Evolutionary conservation across 2,329 filamentous ascomycete species (phyloP).

Genomic region (Aphanocladium album): DNA sequence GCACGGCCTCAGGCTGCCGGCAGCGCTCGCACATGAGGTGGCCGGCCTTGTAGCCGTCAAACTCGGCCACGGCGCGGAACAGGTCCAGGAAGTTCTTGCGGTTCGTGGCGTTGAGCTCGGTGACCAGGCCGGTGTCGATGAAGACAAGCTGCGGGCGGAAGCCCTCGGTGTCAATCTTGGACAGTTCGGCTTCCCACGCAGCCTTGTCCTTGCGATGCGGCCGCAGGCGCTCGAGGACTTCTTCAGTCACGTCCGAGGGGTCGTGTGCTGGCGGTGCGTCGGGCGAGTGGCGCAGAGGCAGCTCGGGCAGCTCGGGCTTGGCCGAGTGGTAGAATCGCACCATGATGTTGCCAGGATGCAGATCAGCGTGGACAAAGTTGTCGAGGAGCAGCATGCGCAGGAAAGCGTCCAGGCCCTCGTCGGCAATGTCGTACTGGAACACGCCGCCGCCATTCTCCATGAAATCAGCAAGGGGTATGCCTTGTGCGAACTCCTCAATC

Average conservation of each 20-base stretch:
- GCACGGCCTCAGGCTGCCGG: slow-evolving; percentile 82
- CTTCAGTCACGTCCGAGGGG: slow-evolving; percentile 74
- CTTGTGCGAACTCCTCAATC: slow-evolving; percentile 92
- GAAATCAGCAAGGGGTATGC: slow-evolving; percentile 86
- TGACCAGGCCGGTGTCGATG: slow-evolving; percentile 94
- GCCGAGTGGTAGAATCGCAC: slow-evolving; percentile 91
- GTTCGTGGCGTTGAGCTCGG: slow-evolving; percentile 83
- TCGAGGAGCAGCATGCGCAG: slow-evolving; percentile 94
- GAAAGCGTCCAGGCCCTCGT: slow-evolving; percentile 93
- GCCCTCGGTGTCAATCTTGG: slow-evolving; percentile 75
- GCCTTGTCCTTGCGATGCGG: slow-evolving; percentile 61
- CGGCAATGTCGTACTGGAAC: slow-evolving; percentile 90
- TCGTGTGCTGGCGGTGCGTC: slow-evolving; percentile 36
- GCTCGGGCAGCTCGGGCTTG: slow-evolving; percentile 55
- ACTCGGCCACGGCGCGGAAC: slow-evolving; percentile 93
- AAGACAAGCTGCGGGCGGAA: slow-evolving; percentile 94
- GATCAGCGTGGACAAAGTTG: slow-evolving; percentile 94
- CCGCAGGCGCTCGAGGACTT: slow-evolving; percentile 73
- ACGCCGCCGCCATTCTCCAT: slow-evolving; percentile 86
- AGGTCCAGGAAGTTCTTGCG: slow-evolving; percentile 88
- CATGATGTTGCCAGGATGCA: slow-evolving; percentile 99
- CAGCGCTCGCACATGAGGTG: slow-evolving; percentile 95
- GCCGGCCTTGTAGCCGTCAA: slow-evolving; percentile 92
- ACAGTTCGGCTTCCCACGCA: slow-evolving; percentile 70
- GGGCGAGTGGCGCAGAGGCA: slow-evolving; percentile 21